Base-by-base conservation (phyloP, 2,329 filamentous ascomycete genomes). In the Neofusicoccum laricinum region DNA sequence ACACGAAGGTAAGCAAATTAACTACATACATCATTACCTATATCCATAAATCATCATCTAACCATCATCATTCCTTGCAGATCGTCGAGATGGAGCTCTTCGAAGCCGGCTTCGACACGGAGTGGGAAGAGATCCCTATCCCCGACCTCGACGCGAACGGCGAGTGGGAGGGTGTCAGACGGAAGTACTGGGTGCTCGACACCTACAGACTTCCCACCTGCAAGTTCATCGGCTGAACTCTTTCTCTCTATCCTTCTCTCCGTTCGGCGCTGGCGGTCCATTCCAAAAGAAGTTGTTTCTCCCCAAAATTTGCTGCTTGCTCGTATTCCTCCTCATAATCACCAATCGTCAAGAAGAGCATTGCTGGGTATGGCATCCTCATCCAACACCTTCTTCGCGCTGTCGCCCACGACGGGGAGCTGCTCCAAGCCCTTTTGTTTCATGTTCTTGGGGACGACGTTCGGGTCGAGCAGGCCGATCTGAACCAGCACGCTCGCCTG, bases 121-220 rank as follows among this genome's bases (percentile, higher is more conserved):
- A 93, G 61, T 98, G 93, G 93, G 85, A 89, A 61, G 89, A 89
- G 64, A 85, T 95, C 38, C 80, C 85, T 5, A 90, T 98, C 14
- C 88, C 92, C 15, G 87, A 86, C 64, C 78, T 97, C 61, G 86
- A 88, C 12, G 81, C 87, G 69, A 84, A 86, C 41, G 89, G 88
- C 5, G 91, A 94, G 72, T 99, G 95, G 95, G 85, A 92, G 69
- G 94, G 93, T 0, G 91, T 97, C 14, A 87, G 90, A 73, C 86
- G 93, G 71, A 88, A 90, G 65, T 98, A 98, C 76, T 98, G 94
- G 93, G 90, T 90, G 34, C 81, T 98, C 61, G 87, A 92, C 66
- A 88, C 85, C 70, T 95, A 95, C 76, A 85, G 86, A 61, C 79
- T 94, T 68, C 91, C 91, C 2, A 84, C 87, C 50, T 93, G 90